Base-by-base conservation (phyloP, 2,329 filamentous ascomycete genomes). In the Aaosphaeria arxii region DNA sequence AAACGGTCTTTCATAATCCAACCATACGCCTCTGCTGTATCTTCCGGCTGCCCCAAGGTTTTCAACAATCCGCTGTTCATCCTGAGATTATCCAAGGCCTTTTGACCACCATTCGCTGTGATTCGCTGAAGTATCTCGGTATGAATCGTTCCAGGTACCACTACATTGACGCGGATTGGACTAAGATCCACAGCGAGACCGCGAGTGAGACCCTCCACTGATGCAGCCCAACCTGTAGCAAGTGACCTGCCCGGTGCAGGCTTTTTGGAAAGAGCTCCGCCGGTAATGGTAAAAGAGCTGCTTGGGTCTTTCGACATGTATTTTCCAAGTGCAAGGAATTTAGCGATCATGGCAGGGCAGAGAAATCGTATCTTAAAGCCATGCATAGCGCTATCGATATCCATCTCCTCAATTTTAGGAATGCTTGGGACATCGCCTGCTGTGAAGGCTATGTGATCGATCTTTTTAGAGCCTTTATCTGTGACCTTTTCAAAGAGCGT, bases 161-260 rank as follows among this genome's bases (percentile, higher is more conserved):
- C 80, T 0, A 78, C 60, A 59, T 88, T 88, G 29, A 87, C 83
- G 2, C 86, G 70, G 6, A 87, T 66, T 0, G 85, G 85, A 52
- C 76, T 77, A 47, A 89, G 59, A 57, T 88, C 84, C 31, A 87
- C 57, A 2, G 85, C 85, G 32, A 88, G 67, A 3, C 74, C 77
- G 2, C 79, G 72, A 2, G 74, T 72, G 61, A 86, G 73, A 3
- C 77, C 75, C 43, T 82, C 72, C 5, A 81, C 53, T 0, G 77
- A 83, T 0, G 78, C 75, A 0, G 74, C 76, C 45, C 76, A 79
- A 2, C 69, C 67, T 0, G 73, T 72, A 1, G 81, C 54, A 17
- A 82, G 67, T 4, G 70, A 67, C 78, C 79, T 84, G 24, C 77
- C 71, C 1, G 75, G 71, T 1, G 71, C 63, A 0, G 84, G 83